Evolutionary conservation across 345 rosid genomes (phyloP).

Genomic region (Raphanus sativus): DNA sequence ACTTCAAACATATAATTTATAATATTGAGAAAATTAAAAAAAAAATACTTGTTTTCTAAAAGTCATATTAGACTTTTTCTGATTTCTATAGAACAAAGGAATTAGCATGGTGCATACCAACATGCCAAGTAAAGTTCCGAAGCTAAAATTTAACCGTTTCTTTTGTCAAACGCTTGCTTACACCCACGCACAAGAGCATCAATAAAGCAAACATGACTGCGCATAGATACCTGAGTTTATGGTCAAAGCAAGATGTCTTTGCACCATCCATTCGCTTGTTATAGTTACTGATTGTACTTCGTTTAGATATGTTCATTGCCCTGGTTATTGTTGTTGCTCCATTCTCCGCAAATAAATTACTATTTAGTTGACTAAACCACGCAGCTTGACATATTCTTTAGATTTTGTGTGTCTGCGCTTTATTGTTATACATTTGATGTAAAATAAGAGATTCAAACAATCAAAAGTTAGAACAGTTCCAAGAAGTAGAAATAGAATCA

Average conservation of each 20-base stretch:
- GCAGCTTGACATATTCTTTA: background rate
- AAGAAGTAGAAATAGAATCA: background rate
- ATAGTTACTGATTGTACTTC: background rate
- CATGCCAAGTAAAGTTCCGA: background rate
- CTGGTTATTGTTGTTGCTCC: background rate
- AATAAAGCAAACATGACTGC: background rate
- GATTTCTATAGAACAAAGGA: background rate
- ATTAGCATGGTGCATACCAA: background rate
- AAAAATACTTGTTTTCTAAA: background rate
- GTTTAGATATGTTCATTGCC: background rate
- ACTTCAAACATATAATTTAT: background rate
- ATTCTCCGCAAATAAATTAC: background rate
- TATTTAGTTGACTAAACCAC: background rate
- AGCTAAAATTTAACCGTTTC: background rate
- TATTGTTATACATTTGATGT: background rate
- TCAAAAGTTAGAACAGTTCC: background rate
- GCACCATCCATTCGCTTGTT: background rate
- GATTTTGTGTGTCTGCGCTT: background rate
- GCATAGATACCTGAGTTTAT: background rate
- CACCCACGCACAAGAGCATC: background rate
- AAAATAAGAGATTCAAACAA: background rate
- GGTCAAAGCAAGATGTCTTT: background rate
- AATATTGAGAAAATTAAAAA: background rate
- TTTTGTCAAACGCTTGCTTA: background rate
- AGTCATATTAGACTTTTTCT: background rate